Conservation (phyloP, 2,329 filamentous ascomycete species). For the Arthroderma sp. region DNA sequence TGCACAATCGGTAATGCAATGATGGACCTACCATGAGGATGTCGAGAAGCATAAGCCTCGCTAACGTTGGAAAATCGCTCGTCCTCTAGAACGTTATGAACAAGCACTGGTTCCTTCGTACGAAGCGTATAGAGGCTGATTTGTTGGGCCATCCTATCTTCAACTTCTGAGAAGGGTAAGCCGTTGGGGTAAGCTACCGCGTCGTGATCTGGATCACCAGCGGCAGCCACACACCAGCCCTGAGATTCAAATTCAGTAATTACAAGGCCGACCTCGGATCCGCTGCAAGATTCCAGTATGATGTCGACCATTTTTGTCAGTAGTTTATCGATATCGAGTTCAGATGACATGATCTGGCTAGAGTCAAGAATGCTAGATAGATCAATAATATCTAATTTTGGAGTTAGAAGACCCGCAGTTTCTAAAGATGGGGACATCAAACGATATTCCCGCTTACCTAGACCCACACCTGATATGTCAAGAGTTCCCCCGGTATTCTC, state of each 20-base stretch:
- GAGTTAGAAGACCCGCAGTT: slow-evolving; percentile 19
- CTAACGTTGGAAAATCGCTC: slow-evolving; percentile 51
- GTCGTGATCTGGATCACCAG: slow-evolving; percentile 43
- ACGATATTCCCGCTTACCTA: slow-evolving; percentile 17
- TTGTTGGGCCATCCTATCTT: slow-evolving; percentile 47
- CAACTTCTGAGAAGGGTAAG: slow-evolving; percentile 42
- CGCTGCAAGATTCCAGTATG: slow-evolving; percentile 49
- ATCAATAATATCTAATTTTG: slow-evolving; percentile 47
- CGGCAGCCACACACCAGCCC: slow-evolving; percentile 49
- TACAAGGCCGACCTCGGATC: slow-evolving; percentile 46
- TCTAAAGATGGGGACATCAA: background rate
- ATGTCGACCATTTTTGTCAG: slow-evolving; percentile 52
- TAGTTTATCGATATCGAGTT: slow-evolving; percentile 49
- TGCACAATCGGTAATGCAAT: slow-evolving; percentile 52
- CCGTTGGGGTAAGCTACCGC: slow-evolving; percentile 41
- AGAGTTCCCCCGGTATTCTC: slow-evolving; percentile 25
- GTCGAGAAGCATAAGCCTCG: slow-evolving; percentile 40
- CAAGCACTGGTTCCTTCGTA: slow-evolving; percentile 49
- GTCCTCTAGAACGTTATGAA: slow-evolving; percentile 51
- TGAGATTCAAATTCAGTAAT: slow-evolving; percentile 45
- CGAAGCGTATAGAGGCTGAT: slow-evolving; percentile 50
- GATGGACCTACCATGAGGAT: slow-evolving; percentile 46
- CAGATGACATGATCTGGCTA: slow-evolving; percentile 51
- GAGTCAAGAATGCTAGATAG: slow-evolving; percentile 51
- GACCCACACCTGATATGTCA: slow-evolving; percentile 29